Conservation (phyloP, 1,284 basidiomycete genomes). For the Athelia sp. region DNA sequence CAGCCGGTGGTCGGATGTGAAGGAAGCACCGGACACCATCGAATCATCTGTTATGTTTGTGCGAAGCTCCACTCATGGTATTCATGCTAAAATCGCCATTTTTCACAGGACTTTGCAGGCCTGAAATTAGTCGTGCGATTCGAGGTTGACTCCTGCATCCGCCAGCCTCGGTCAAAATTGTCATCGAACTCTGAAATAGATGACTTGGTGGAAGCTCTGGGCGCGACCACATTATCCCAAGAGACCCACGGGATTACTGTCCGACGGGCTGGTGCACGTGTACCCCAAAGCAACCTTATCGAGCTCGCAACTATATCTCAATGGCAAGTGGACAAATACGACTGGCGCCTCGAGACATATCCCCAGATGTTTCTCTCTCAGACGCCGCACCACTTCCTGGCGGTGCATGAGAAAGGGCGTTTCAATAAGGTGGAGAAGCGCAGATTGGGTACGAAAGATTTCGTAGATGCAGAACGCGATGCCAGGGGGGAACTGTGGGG, state of each 20-base stretch:
- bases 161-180: slow-evolving; percentile 13
- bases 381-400: slow-evolving; percentile 46
- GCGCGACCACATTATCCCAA: neutral
- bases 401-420: slow-evolving; percentile 38
- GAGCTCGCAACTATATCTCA: slow-evolving; percentile 45
- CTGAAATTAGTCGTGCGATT: slow-evolving; percentile 27
- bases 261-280: slow-evolving; percentile 32
- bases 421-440: slow-evolving; percentile 41
- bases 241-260: slow-evolving; percentile 25
- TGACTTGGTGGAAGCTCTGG: slow-evolving; percentile 24
- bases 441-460: slow-evolving; percentile 27
- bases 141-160: slow-evolving; percentile 29
- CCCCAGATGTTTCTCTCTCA: slow-evolving; percentile 54
- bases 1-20: slow-evolving; percentile 34
- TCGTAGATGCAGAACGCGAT: slow-evolving; percentile 21
- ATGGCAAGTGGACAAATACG: slow-evolving; percentile 15
- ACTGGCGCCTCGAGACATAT: slow-evolving; percentile 42
- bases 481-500: slow-evolving; percentile 29
- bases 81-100: neutral
- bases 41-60: slow-evolving; percentile 47
- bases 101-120: slow-evolving; percentile 20
- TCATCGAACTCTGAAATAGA: slow-evolving; percentile 25
- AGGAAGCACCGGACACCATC: slow-evolving; percentile 40
- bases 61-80: neutral
- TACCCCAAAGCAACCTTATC: slow-evolving; percentile 39